Conservation (phyloP, 192 early-diverging fungal genomes). For the Diversispora eburnea region DNA sequence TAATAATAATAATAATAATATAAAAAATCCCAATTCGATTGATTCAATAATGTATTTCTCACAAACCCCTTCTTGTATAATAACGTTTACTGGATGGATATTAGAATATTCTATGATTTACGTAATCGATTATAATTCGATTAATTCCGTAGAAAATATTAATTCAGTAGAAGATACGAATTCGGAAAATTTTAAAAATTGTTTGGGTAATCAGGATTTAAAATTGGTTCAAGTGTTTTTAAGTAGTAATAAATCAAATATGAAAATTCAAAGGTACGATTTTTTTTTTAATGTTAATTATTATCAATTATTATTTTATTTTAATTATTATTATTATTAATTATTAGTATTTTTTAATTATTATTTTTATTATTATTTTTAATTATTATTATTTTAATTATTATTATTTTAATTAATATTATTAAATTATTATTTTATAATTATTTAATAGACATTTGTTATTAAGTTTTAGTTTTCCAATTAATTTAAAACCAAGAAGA, state of each 20-base stretch:
- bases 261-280: neutral
- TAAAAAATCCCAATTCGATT: no score
- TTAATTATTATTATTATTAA: neutral
- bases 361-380: neutral
- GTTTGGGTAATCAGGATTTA: neutral
- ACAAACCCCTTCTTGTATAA: neutral
- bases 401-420: neutral
- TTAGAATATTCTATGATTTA: slow-evolving; percentile 2
- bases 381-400: neutral
- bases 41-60: neutral
- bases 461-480: slow-evolving; percentile 5
- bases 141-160: neutral
- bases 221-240: neutral
- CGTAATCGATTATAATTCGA: neutral
- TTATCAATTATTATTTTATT: neutral
- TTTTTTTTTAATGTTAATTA: neutral
- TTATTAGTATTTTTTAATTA: neutral
- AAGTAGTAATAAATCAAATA: neutral
- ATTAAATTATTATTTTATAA: neutral
- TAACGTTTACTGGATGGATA: slow-evolving; percentile 6
- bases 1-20: neutral
- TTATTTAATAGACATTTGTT: neutral
- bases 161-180: neutral
- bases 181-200: neutral
- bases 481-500: neutral